Evolutionary conservation across 1,139 yeast species (phyloP).

Genomic region (Lodderomyces jiufengensis): DNA sequence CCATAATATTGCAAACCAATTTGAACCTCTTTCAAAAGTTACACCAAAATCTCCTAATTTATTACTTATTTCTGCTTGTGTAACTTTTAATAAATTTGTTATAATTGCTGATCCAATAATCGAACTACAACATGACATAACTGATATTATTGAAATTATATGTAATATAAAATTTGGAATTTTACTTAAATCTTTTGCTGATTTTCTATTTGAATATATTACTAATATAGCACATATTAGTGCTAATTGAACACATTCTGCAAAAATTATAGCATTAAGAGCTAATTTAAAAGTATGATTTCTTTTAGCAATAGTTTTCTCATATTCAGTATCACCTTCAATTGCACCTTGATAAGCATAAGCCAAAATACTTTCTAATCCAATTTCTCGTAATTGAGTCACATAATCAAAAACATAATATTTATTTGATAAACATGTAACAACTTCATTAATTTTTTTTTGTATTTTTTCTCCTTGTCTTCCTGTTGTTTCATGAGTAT

Average conservation of each 20-base stretch:
- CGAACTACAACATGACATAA: conserved; percentile 30
- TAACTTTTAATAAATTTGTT: conserved; percentile 21
- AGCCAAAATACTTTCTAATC: conserved; percentile 43
- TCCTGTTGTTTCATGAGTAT: conserved; percentile 17
- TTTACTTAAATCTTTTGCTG: conserved; percentile 20
- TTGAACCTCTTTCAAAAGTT: conserved; percentile 32
- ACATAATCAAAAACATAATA: conserved; percentile 44
- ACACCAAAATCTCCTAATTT: conserved; percentile 47
- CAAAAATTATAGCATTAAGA: conserved; percentile 20
- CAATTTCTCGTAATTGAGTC: conserved; percentile 33
- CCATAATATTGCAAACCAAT: conserved; percentile 46
- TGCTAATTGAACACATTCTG: conserved; percentile 23
- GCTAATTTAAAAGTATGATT: conserved; percentile 10
- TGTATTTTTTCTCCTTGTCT: conserved; percentile 7
- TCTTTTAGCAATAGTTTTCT: conserved; percentile 18
- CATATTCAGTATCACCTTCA: conserved; percentile 18
- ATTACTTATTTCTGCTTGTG: conserved; percentile 24
- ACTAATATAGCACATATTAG: conserved; percentile 28
- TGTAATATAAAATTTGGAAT: conserved; percentile 31
- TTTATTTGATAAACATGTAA: conserved; percentile 20
- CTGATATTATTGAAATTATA: conserved; percentile 28
- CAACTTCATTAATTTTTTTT: conserved; percentile 17
- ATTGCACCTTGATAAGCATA: conserved; percentile 35
- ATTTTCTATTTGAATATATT: conserved; percentile 30
- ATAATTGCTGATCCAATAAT: conserved; percentile 26